A percentile compares a stretch with the other conserved stretches of the same genome.
phyloP scores from a whole-genome alignment of 345 rosid species.

The Fremontodendron californicum region DNA sequence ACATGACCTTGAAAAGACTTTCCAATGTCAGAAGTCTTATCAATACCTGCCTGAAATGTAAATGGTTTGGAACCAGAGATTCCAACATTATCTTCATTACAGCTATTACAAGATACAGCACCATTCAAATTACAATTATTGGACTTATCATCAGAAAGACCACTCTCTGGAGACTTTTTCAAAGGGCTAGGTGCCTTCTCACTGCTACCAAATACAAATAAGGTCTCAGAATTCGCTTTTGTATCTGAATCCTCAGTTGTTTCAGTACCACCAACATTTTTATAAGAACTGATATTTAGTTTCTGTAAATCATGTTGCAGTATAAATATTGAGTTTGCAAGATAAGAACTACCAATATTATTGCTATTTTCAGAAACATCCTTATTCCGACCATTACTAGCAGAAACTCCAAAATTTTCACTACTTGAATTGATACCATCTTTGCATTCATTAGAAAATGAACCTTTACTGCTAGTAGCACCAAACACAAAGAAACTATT shows the following conservation, averaged over 20 bases:
- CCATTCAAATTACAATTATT: conserved; percentile 9
- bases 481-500: conserved; percentile 33
- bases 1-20: conserved; percentile 17
- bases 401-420: conserved; percentile 23
- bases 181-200: conserved; percentile 22
- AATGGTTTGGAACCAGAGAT: conserved; percentile 21
- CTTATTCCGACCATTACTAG: conserved; percentile 15
- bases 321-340: conserved; percentile 15
- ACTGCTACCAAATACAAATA: conserved; percentile 42
- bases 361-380: conserved; percentile 15
- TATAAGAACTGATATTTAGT: conserved; percentile 37
- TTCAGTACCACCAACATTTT: conserved; percentile 21
- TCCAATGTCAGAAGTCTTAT: conserved; percentile 20
- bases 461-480: conserved; percentile 21
- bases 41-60: conserved; percentile 26
- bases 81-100: conserved; percentile 22
- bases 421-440: conserved; percentile 5
- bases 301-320: conserved; percentile 41
- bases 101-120: conserved; percentile 2
- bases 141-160: too few species aligned
- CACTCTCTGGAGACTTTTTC: conserved; percentile 8
- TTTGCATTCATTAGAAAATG: conserved; percentile 18
- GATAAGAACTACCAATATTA: conserved; percentile 18
- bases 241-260: conserved; percentile 22
- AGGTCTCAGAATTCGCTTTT: conserved; percentile 20